phyloP scores from a whole-genome alignment of 306 rosid species.

The Prunus dulcis region DNA sequence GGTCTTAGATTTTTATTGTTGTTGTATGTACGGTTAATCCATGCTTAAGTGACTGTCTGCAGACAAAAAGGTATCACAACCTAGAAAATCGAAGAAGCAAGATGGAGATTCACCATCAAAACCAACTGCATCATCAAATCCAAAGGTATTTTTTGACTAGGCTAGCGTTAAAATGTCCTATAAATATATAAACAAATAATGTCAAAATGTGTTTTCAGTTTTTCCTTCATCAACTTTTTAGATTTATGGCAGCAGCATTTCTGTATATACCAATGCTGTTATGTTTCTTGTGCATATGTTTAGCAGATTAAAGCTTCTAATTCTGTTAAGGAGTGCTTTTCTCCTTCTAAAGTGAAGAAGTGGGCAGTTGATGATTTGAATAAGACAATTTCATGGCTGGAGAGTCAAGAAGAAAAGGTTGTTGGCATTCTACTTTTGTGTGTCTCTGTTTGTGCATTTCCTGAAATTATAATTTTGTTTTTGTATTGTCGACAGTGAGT shows the following conservation, averaged over 20 bases:
- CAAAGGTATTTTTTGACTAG: conserved; percentile 39
- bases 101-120: conserved; percentile 42
- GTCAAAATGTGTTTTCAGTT: not conserved
- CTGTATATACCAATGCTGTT: not conserved
- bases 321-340: conserved; percentile 38
- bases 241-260: not conserved
- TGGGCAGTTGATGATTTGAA: conserved; percentile 77
- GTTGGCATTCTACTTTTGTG: not conserved
- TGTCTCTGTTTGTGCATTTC: not conserved
- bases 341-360: conserved; percentile 62
- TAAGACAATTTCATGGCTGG: conserved; percentile 77
- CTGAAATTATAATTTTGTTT: not conserved
- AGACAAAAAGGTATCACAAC: conserved; percentile 39
- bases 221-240: not conserved
- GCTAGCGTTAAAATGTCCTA: not conserved
- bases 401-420: conserved; percentile 96
- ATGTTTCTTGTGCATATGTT: conserved; percentile 20
- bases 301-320: conserved; percentile 43
- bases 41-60: conserved; percentile 24
- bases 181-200: not conserved
- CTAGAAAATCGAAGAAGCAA: conserved; percentile 39
- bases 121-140: conserved; percentile 31
- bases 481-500: conserved; percentile 4
- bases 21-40: conserved; percentile 1
- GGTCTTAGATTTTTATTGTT: conserved; percentile 4